These are phyloP conservation scores for Salmacisia buchloeana DNA, from an alignment of 1,284 basidiomycete species.

Conservation along the genomic window DNA sequence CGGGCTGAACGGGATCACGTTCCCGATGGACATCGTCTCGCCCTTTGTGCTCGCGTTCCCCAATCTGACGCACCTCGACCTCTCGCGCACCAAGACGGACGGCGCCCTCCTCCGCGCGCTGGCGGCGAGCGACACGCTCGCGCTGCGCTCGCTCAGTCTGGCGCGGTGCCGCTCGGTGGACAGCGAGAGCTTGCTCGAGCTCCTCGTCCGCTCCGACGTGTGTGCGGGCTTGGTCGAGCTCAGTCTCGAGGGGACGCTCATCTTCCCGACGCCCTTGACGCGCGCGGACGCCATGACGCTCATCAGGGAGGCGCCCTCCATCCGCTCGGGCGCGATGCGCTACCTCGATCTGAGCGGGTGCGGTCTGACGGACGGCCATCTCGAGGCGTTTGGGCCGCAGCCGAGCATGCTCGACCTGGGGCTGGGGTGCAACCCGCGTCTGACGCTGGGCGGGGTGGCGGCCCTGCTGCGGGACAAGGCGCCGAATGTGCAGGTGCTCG, in stretches of 20 bases:
- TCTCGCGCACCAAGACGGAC: constrained; percentile 64
- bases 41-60: constrained; percentile 80
- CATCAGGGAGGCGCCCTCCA: constrained; percentile 71
- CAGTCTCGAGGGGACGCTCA: constrained; percentile 80
- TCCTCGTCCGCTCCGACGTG: constrained; percentile 68
- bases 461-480: constrained; percentile 68
- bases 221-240: constrained; percentile 65
- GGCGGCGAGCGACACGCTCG: constrained; percentile 61
- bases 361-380: constrained; percentile 59
- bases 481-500: constrained; percentile 75
- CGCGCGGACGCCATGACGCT: constrained; percentile 66
- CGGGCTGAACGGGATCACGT: constrained; percentile 73
- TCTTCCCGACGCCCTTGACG: constrained; percentile 74
- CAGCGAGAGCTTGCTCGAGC: constrained; percentile 68
- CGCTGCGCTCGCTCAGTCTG: constrained; percentile 74
- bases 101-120: constrained; percentile 70
- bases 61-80: constrained; percentile 69
- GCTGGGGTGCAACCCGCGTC: constrained; percentile 71
- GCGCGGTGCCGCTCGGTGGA: constrained; percentile 79
- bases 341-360: constrained; percentile 87
- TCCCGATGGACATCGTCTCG: constrained; percentile 69
- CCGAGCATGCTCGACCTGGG: constrained; percentile 62
- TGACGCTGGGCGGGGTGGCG: constrained; percentile 66
- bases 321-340: constrained; percentile 67
- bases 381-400: constrained; percentile 61